Percentiles rank a stretch among this genome's conserved stretches.
Evolutionary conservation across 768 basidiomycete genomes (phyloP).

Genomic region (Mycena floridula): DNA sequence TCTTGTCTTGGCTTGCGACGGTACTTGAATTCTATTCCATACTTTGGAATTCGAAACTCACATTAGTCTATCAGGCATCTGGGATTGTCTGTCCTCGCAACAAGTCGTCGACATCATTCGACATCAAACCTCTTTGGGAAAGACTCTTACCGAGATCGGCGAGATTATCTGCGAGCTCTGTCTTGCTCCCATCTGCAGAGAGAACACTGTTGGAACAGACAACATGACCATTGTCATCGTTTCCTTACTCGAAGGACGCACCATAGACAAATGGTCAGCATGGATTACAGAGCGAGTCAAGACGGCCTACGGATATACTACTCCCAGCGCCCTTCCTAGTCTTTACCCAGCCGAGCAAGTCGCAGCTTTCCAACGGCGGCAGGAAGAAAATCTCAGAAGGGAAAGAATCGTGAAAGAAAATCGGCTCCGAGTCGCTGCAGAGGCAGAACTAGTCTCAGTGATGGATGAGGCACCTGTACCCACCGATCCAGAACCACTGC

Average conservation of each 20-base stretch:
- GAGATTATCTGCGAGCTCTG: slow-evolving; percentile 91
- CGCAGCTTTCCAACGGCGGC: no score
- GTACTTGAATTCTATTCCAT: slow-evolving; percentile 35
- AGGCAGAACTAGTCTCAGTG: no score
- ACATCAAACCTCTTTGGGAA: slow-evolving; percentile 72
- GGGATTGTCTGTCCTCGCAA: slow-evolving; percentile 95
- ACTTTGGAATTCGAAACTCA: neutral
- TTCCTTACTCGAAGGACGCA: slow-evolving; percentile 79
- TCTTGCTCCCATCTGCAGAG: slow-evolving; percentile 86
- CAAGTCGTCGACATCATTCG: slow-evolving; percentile 88
- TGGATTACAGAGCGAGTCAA: slow-evolving; percentile 86
- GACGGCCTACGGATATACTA: slow-evolving; percentile 66
- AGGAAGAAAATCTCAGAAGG: no score
- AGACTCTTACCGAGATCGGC: slow-evolving; percentile 38
- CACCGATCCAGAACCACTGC: no score
- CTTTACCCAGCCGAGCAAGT: slow-evolving; percentile 69
- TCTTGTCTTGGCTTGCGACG: slow-evolving; percentile 92
- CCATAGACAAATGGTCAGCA: slow-evolving; percentile 84
- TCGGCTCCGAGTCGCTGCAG: no score
- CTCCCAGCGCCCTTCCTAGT: slow-evolving; percentile 70
- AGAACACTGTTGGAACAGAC: slow-evolving; percentile 96
- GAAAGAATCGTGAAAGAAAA: no score
- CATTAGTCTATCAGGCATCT: slow-evolving; percentile 62
- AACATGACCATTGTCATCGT: slow-evolving; percentile 97
- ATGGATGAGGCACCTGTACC: no score